Base-by-base conservation (phyloP, 2,329 filamentous ascomycete species). In the Akanthomyces uredinophilus region DNA sequence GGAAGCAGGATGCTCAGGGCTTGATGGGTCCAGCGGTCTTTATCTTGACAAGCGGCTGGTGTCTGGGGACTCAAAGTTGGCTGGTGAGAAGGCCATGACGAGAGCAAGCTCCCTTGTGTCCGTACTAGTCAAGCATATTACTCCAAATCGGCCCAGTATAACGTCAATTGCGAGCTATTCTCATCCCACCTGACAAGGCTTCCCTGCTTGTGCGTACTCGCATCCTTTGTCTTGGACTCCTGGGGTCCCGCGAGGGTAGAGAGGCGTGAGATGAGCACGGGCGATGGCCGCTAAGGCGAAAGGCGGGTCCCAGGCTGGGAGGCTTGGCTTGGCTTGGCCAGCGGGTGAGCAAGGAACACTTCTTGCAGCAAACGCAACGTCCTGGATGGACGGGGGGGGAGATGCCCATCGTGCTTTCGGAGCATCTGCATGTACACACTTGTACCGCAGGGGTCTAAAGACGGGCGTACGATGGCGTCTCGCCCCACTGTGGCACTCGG, bases 401-500 rank as follows among this genome's bases (percentile, higher is more conserved):
- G 47, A 35, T 22, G 14, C 47, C 24, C 47, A 44, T 52, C 35
- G 4, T 59, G 22, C 55, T 58, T 35, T 59, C 47, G 24, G 37
- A 52, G 24, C 47, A 60, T 60, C 57, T 52, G 24, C 32, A 35
- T 35, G 32, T 35, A 35, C 32, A 35, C 27, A 32, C 55, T 58
- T 60, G 57, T 35, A 37, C 35, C 22, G 32, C 57, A 60, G 57
- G 57, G 57, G 47, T 44, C 24, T 24, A n/a, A 57, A 52, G 57
- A 47, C 32, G 37, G 57, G 43, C 57, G 44, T 60, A 35, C 37
- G 18, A 52, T 22, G 46, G 57, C 37, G 47, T 60, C 22, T 20
- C 43, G 24, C 57, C 51, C 57, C 57, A 60, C 57, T 58, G 44
- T 50, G 55, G 55, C 55, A 39, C 46, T 56, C 43, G 16, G n/a